A percentile compares a stretch with the other conserved stretches of the same genome.
phyloP scores from a whole-genome alignment of 805 yeast genomes.

The Candida schatavii region DNA sequence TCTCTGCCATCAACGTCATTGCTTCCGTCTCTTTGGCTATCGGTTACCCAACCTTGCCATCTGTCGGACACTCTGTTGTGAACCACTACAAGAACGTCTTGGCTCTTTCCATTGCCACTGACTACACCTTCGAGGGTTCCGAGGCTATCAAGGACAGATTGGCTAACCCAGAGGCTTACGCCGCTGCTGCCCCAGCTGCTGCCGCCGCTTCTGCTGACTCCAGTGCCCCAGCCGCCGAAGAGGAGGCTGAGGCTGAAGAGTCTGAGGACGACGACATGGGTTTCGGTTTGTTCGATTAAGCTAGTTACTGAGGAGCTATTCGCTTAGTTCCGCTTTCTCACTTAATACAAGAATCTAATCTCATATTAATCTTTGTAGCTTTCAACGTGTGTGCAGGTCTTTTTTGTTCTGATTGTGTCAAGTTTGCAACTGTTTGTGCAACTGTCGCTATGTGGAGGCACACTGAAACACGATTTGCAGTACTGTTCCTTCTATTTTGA shows the following conservation, averaged over 20 bases:
- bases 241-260: slow-evolving; percentile 66
- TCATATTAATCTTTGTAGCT: too few species aligned
- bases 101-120: slow-evolving; percentile 97
- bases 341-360: too few species aligned
- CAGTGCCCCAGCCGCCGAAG: slow-evolving; percentile 67
- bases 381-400: too few species aligned
- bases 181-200: slow-evolving; percentile 98
- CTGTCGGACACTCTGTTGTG: slow-evolving; percentile 97
- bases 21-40: slow-evolving; percentile 96
- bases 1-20: slow-evolving; percentile 87
- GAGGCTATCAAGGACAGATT: slow-evolving; percentile 99
- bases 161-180: slow-evolving; percentile 99
- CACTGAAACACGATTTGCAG: too few species aligned
- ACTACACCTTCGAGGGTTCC: slow-evolving; percentile 98
- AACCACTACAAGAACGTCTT: slow-evolving; percentile 99
- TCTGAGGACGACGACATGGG: slow-evolving; percentile 90
- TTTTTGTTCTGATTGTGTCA: too few species aligned
- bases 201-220: slow-evolving; percentile 65
- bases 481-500: too few species aligned
- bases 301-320: slow-evolving; percentile 16
- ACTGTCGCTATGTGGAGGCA: too few species aligned
- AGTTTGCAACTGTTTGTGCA: too few species aligned
- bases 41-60: slow-evolving; percentile 99
- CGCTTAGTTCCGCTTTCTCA: slow-evolving; percentile 1
- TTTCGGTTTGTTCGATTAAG: slow-evolving; percentile 97